Base-by-base conservation (phyloP, 202 grass and related monocot species). In the Zoysia matrella region DNA sequence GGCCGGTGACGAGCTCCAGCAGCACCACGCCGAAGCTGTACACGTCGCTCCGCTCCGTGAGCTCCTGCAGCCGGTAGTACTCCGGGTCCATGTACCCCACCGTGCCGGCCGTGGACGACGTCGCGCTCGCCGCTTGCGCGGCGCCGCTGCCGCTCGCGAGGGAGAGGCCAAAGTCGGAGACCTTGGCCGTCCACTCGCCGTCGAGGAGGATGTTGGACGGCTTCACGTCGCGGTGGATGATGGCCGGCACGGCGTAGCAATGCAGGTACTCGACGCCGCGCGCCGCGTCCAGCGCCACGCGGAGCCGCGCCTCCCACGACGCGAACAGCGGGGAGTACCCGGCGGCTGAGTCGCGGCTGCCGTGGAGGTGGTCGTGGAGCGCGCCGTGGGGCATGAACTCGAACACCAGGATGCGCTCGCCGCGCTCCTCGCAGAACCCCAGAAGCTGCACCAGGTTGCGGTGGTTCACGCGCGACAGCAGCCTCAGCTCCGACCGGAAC, bases 141-240 rank as follows among this genome's bases (percentile, higher is more conserved):
- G 63, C 11, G 13, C 64, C 18, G 36, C 76, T 48, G 86, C 12
- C 60, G 41, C 30, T 36, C 30, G 79, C 82, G 45, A 97, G 86
- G 3, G 94, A 97, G 8, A 94, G 87, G 11, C 94, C 94, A 45
- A 98, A 98, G 80, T 98, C 95, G 0, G 95, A 94, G 5, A 98
- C 92, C 65, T 98, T 98, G 3, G 95, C 95, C 7, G 84, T 98
- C 95, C 95, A 98, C 3, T 92, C 82, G 74, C 30, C 75, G 60
- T 97, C 94, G 41, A 98, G 92, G 10, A 98, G 77, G 78, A 98
- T 98, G 81, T 98, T 98, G 45, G 95, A 98, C 10, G 95, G 83
- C 84, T 98, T 98, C 10, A 98, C 80, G 87, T 98, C 92, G 40
- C 95, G 88, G 90, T 98, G 95, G 79, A 98, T 94, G 78, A 98